Evolutionary conservation across 1,139 yeast genomes (phyloP).

Genomic region (Arxiozyma telluris): DNA sequence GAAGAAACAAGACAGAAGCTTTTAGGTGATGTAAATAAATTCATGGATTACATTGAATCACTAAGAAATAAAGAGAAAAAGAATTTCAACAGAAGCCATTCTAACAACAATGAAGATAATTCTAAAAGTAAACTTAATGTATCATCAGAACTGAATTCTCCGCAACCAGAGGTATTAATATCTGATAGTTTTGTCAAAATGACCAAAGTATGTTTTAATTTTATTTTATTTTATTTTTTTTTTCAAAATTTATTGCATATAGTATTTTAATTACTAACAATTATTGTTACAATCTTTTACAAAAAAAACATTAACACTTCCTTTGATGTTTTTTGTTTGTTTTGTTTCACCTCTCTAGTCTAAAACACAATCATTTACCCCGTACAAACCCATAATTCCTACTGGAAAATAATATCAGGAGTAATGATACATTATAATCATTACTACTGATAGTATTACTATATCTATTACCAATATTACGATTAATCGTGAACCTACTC

Average conservation of each 20-base stretch:
- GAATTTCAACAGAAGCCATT: neutral
- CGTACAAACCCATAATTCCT: conserved; percentile 12
- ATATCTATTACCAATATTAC: too few relatives aligned
- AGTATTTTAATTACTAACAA: neutral
- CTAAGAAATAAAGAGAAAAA: neutral
- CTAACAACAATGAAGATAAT: neutral
- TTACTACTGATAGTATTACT: neutral
- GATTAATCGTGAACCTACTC: neutral
- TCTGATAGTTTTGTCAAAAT: conserved; percentile 11
- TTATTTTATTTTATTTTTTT: too few relatives aligned
- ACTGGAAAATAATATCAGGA: neutral
- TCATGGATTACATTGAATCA: neutral
- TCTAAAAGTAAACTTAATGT: neutral
- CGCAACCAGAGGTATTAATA: conserved; percentile 3
- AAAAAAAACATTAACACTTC: too few relatives aligned
- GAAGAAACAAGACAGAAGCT: neutral
- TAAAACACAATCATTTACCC: conserved; percentile 11
- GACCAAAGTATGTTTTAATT: conserved; percentile 8
- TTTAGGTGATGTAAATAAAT: neutral
- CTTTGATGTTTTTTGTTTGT: too few relatives aligned
- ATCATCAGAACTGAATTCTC: neutral
- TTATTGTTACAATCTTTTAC: neutral
- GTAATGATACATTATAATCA: neutral
- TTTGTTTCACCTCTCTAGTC: conserved; percentile 5
- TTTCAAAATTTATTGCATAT: neutral